Base-by-base conservation (phyloP, 2,329 filamentous ascomycete species). In the Sclerotinia glacialis region DNA sequence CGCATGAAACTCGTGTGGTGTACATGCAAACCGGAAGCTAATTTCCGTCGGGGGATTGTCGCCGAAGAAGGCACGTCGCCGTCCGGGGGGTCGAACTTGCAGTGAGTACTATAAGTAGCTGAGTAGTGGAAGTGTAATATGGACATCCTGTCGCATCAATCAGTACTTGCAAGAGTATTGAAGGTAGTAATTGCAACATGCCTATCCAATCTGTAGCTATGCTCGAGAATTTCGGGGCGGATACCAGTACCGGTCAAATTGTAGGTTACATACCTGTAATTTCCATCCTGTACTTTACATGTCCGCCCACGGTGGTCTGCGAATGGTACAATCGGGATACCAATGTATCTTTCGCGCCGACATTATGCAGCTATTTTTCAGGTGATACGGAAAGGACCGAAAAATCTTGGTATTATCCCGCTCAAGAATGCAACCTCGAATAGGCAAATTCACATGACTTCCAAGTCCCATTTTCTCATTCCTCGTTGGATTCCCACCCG, bases 181-280 rank as follows among this genome's bases (percentile, higher is more conserved):
- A 34, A 61, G 16, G 14, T 61, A 21, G 58, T 37, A 61, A 61
- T 49, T 49, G 58, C 58, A 61, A 50, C 58, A 34, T 61, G 31
- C 31, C n/a, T 18, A 49, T 26, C 40, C 2, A 44, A 49, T 37
- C 23, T 16, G 26, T 18, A 26, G 21, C 3, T 37, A 37, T 40
- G 11, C 28, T 37, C 28, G 2, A 40, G n/a, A 21, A 26, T 37
- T 40, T 18, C 28, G 44, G 44, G 7, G 40, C n/a, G 49, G 44
- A 21, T 12, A 34, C 37, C 46, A 44, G 44, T 12, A 34, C 37
- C 46, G 58, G 44, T 49, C 58, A 49, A 18, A 37, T 49, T 49
- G 8, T 26, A 64, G 26, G 61, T 37, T 58, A 37, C 28, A 64
- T 40, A 26, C 46, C 9, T 42, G 40, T 26, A 64, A 64, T 56